phyloP scores from a whole-genome alignment of 306 rosid species.

The Benincasa hispida region DNA sequence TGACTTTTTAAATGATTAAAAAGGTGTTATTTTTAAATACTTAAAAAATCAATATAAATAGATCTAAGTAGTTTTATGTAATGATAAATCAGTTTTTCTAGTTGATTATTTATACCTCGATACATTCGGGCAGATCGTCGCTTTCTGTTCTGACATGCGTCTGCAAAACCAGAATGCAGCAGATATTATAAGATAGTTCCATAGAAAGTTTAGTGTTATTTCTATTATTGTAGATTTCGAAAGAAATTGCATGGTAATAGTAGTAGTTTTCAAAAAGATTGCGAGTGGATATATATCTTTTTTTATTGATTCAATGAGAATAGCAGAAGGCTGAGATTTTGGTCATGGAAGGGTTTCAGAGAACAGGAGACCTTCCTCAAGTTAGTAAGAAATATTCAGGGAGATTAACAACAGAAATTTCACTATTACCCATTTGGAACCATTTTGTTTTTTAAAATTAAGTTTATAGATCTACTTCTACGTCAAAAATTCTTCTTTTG shows the following conservation, averaged over 20 bases:
- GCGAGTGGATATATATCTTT: neutral
- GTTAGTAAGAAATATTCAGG: neutral
- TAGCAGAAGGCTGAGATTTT: neutral
- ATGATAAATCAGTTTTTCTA: neutral
- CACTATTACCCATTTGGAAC: too few relatives aligned
- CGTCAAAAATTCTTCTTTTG: too few relatives aligned
- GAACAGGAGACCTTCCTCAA: neutral
- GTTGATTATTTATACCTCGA: conserved; percentile 42
- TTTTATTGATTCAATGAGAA: neutral
- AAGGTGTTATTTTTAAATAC: too few relatives aligned
- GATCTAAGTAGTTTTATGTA: neutral
- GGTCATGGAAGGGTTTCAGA: neutral
- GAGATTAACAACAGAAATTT: neutral
- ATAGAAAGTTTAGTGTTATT: neutral
- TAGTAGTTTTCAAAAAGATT: neutral
- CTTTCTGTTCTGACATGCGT: conserved; percentile 67
- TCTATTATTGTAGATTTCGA: neutral
- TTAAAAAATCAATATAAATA: too few relatives aligned
- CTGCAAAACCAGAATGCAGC: conserved; percentile 44
- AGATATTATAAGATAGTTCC: neutral
- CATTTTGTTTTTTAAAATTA: too few relatives aligned
- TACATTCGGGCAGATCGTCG: conserved; percentile 62
- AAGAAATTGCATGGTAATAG: neutral
- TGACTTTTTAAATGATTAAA: too few relatives aligned
- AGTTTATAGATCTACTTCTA: too few relatives aligned